Conservation (phyloP, 2,329 filamentous ascomycete species). For the Penicillium sp. region DNA sequence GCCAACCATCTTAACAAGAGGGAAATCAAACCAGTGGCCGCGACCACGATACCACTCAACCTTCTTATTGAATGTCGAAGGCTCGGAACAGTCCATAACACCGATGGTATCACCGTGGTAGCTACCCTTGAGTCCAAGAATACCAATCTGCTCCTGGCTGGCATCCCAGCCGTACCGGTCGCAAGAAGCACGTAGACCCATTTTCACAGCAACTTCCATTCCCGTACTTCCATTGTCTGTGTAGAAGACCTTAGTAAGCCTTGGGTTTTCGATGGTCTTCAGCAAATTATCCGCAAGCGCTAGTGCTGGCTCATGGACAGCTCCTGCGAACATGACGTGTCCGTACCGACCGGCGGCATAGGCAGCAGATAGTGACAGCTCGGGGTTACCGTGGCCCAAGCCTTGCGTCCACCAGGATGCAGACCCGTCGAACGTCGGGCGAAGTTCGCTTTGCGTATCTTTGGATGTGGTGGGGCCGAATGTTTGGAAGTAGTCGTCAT, state of each 20-base stretch:
- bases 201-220: slow-evolving; percentile 80
- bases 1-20: slow-evolving; percentile 63
- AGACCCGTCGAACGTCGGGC: slow-evolving; percentile 74
- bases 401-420: slow-evolving; percentile 93
- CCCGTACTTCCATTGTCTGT: slow-evolving; percentile 83
- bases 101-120: slow-evolving; percentile 89
- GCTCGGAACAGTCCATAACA: slow-evolving; percentile 81
- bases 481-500: slow-evolving; percentile 75
- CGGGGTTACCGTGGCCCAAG: slow-evolving; percentile 73
- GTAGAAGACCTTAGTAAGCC: slow-evolving; percentile 71
- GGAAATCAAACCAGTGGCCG: slow-evolving; percentile 79
- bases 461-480: slow-evolving; percentile 30
- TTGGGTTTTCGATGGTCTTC: slow-evolving; percentile 57
- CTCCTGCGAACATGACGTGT: slow-evolving; percentile 82
- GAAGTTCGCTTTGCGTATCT: slow-evolving; percentile 42
- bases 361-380: slow-evolving; percentile 69
- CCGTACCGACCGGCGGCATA: slow-evolving; percentile 81
- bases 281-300: slow-evolving; percentile 65
- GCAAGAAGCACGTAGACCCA: slow-evolving; percentile 70
- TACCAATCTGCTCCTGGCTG: slow-evolving; percentile 56
- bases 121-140: slow-evolving; percentile 73
- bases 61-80: slow-evolving; percentile 73
- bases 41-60: slow-evolving; percentile 81
- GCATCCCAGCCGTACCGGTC: slow-evolving; percentile 64
- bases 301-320: slow-evolving; percentile 75